Conservation (phyloP, 1,284 basidiomycete genomes). For the Puccinia horiana region DNA sequence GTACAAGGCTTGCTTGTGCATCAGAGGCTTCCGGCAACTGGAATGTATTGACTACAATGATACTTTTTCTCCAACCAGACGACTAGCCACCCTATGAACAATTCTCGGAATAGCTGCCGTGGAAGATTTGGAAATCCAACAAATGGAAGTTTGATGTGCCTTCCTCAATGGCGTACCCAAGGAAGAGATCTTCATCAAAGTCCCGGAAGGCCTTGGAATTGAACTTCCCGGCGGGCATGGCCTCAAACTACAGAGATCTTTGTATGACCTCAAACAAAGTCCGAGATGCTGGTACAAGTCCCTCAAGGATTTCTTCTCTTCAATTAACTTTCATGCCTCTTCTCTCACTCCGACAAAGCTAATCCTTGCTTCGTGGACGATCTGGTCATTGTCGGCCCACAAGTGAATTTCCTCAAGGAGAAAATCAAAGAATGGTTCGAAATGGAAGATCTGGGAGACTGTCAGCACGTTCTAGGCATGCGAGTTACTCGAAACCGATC, state of each 20-base stretch:
- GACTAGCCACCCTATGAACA: not conserved
- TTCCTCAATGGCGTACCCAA: not conserved
- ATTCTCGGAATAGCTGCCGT: not conserved
- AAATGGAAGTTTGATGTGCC: not conserved
- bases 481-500: not conserved
- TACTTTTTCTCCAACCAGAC: not conserved
- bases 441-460: not conserved
- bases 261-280: not conserved
- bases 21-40: not conserved
- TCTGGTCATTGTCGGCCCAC: not conserved
- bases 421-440: not conserved
- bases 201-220: not conserved
- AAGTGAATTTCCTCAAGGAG: not conserved
- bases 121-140: not conserved
- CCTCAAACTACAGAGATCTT: not conserved
- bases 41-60: not conserved
- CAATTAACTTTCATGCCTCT: not conserved
- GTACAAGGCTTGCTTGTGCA: not conserved
- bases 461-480: conserved; percentile 4
- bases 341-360: not conserved
- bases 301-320: not conserved
- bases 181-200: not conserved
- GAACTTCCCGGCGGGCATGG: not conserved
- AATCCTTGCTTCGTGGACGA: conserved; percentile 12
- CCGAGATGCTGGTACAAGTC: not conserved